Evolutionary conservation across 2,329 filamentous ascomycete species (phyloP), one percentile per base, ranked within the genome.

Genomic region (Phoma herbarum): DNA sequence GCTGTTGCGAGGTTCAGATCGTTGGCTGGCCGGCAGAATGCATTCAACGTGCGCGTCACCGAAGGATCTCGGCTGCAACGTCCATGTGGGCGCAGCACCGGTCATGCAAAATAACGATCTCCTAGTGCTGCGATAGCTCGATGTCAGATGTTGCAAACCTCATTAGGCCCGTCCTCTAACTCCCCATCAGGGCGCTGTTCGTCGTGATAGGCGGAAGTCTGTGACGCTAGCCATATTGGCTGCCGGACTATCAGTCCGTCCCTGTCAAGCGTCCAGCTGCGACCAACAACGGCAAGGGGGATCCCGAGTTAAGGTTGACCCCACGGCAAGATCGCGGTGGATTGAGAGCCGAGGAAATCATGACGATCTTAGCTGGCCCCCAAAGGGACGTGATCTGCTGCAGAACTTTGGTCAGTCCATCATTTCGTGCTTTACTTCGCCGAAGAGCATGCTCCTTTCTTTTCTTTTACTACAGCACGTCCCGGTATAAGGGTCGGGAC

Each of bases 81-180:
- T 47, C 29, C 20, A 43, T 44, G 18, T 42, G 31, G 11, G 23
- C 18, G 20, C 25, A 57, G 29, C 29, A 45, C 23, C 16, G 25
- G 23, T 31, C 49, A 37, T 48, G 44, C 49, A 49, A 57, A 58
- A 53, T 58, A 53, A 53, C 29, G 56, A 58, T 58, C 49, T 53
- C 37, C 49, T 58, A 45, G 39, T 44, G 44, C 11, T 35, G 25
- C 18, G 44, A 14, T 35, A 39, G 37, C 22, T 48, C 28, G 9
- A 31, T 58, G 55, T 58, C 55, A 49, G 37, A 39, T 49, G 43
- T 28, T 20, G 29, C 44, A 39, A 26, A 44, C 37, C 22, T 23
- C 29, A 26, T n/a, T 47, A 46, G 50, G 31, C 26, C 31, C 31
- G 7, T 50, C 45, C 20, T 31, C 31, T 26, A 59, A 46, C 45